A percentile compares a stretch with the other conserved stretches of the same genome.
Evolutionary conservation across 1,284 basidiomycete species (phyloP).

Genomic region (Peniophora sp.): DNA sequence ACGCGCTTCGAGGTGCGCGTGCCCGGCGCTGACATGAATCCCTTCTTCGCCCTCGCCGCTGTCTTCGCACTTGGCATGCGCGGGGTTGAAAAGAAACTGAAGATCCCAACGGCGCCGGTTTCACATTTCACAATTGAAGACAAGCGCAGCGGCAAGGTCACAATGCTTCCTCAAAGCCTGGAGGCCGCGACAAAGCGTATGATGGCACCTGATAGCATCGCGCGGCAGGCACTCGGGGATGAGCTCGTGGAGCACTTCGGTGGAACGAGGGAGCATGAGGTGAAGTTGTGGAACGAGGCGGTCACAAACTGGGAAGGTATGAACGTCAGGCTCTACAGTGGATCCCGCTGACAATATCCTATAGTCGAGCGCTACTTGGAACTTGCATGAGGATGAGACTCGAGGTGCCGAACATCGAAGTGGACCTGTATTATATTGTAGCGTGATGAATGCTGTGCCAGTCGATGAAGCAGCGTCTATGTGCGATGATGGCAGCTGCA

Average conservation of each 20-base stretch:
- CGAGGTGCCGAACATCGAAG: not conserved
- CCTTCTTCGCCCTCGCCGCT: conserved; percentile 81
- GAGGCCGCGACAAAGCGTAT: conserved; percentile 76
- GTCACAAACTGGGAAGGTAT: conserved; percentile 93
- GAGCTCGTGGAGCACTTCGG: conserved; percentile 91
- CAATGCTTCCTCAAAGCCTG: conserved; percentile 70
- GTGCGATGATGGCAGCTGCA: too few species aligned
- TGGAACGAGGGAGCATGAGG: conserved; percentile 86
- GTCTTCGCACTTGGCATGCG: conserved; percentile 83
- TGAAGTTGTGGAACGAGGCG: conserved; percentile 78
- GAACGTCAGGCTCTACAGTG: conserved; percentile 13
- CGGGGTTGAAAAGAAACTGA: conserved; percentile 75
- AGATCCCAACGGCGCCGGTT: conserved; percentile 69
- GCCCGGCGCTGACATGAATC: conserved; percentile 96
- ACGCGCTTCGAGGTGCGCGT: conserved; percentile 89
- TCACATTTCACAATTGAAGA: conserved; percentile 49
- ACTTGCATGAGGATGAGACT: conserved; percentile 57
- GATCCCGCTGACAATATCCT: not conserved
- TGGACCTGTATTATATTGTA: not conserved
- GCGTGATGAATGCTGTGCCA: not conserved
- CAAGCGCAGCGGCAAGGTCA: conserved; percentile 50
- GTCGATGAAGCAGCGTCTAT: too few species aligned
- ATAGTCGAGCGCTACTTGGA: conserved; percentile 83
- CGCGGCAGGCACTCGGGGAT: conserved; percentile 81
- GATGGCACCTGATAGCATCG: conserved; percentile 72